Evolutionary conservation across 768 basidiomycete genomes (phyloP).

Genomic region (Melanogaster broomeanus): DNA sequence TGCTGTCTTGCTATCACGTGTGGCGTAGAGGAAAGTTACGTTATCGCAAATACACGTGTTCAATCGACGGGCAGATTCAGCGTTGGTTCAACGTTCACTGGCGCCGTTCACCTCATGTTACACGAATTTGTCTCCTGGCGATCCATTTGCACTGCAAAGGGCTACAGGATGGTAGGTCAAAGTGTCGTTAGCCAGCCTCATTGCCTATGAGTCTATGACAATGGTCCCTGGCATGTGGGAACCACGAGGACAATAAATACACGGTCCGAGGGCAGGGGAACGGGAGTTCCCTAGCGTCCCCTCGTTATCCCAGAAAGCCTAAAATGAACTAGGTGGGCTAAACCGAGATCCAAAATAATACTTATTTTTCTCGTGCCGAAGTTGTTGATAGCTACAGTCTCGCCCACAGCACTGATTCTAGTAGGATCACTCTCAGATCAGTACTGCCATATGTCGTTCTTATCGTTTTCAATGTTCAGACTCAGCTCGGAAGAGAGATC

Average conservation of each 20-base stretch:
- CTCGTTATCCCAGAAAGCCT: conserved; percentile 24
- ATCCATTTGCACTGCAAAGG: conserved; percentile 16
- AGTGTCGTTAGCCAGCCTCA: too few species aligned
- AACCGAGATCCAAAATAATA: conserved; percentile 20
- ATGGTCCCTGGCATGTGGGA: conserved; percentile 14
- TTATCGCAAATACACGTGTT: too few species aligned
- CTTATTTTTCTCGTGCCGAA: neutral
- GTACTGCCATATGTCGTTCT: neutral
- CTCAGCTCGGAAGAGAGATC: conserved; percentile 12
- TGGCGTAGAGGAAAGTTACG: too few species aligned
- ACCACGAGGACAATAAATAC: conserved; percentile 28
- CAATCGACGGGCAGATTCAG: too few species aligned
- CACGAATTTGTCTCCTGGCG: too few species aligned
- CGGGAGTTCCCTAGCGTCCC: conserved; percentile 16
- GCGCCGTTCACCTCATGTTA: too few species aligned
- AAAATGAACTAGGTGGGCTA: conserved; percentile 24
- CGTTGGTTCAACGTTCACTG: too few species aligned
- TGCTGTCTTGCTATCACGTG: too few species aligned
- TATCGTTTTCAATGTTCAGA: conserved; percentile 6
- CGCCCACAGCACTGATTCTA: too few species aligned
- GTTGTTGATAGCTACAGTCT: conserved; percentile 7
- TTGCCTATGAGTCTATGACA: neutral
- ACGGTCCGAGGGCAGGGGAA: conserved; percentile 17
- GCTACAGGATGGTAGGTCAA: neutral
- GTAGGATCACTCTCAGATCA: neutral